Evolutionary conservation across 2,329 filamentous ascomycete genomes (phyloP).

Genomic region (Xylaria sp.): DNA sequence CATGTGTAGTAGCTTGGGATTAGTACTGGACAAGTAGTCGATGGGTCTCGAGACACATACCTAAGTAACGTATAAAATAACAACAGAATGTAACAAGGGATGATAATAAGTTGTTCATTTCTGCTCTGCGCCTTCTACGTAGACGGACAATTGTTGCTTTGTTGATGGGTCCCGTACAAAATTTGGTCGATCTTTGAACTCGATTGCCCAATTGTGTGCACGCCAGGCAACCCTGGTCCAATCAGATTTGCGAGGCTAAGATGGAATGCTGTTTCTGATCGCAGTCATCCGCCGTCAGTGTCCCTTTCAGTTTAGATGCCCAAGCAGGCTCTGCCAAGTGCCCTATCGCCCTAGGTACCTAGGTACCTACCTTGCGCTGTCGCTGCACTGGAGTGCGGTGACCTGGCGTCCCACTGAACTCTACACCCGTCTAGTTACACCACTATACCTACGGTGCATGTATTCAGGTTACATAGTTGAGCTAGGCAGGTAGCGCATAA

Average conservation of each 20-base stretch:
- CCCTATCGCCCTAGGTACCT: not conserved
- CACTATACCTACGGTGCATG: not conserved
- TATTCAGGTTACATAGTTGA: not conserved
- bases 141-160: conserved; percentile 10
- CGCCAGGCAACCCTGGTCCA: not conserved
- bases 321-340: conserved; percentile 24
- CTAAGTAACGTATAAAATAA: no score
- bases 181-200: no score
- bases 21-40: not conserved
- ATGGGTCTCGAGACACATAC: not conserved
- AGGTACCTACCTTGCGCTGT: not conserved
- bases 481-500: conserved; percentile 1
- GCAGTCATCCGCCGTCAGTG: conserved; percentile 13
- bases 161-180: not conserved
- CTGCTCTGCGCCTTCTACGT: conserved; percentile 6
- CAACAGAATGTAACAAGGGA: not conserved
- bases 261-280: conserved; percentile 22
- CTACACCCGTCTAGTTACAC: conserved; percentile 4
- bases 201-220: conserved; percentile 1
- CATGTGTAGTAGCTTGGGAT: not conserved
- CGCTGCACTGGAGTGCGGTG: conserved; percentile 6
- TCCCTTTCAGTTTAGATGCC: conserved; percentile 18
- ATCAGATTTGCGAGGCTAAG: conserved; percentile 25
- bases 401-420: not conserved
- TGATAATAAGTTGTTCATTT: not conserved